phyloP scores from a whole-genome alignment of 495 filamentous ascomycete genomes.

The Sporormia fimetaria region DNA sequence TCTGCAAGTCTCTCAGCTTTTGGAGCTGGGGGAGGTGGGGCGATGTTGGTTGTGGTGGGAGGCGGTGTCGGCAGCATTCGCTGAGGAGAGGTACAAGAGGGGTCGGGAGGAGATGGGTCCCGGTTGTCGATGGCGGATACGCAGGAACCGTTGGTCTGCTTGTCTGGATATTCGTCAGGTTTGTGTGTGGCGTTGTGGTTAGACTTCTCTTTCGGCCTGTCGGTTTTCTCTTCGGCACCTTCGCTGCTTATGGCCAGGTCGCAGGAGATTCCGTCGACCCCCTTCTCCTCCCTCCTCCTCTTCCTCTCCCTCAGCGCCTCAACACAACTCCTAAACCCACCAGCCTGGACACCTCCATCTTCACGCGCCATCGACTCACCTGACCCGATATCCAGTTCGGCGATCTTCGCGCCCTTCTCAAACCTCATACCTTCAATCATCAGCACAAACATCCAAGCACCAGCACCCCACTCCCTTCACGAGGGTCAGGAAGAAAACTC shows the following conservation, averaged over 20 bases:
- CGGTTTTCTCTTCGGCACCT: too few species aligned
- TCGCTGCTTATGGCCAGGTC: too few species aligned
- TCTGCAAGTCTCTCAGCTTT: constrained; percentile 26
- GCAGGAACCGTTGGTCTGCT: constrained; percentile 2
- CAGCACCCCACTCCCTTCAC: neutral
- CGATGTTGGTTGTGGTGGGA: neutral
- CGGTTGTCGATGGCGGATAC: constrained; percentile 1
- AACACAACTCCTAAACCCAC: too few species aligned
- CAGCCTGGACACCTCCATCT: too few species aligned
- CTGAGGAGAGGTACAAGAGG: neutral
- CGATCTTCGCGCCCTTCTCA: constrained; percentile 4
- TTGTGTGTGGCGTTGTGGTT: too few species aligned
- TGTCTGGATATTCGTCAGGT: neutral
- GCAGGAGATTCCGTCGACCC: too few species aligned
- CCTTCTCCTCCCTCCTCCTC: too few species aligned
- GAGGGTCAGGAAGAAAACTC: neutral
- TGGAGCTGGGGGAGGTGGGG: neutral
- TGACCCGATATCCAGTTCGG: constrained; percentile 8
- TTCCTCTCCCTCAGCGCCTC: too few species aligned
- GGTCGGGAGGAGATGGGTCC: neutral
- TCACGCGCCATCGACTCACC: constrained; percentile 7
- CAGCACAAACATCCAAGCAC: neutral
- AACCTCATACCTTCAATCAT: constrained; percentile 5
- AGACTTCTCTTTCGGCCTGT: too few species aligned
- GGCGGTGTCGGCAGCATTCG: neutral